Evolutionary conservation across 1,139 yeast species (phyloP).

Genomic region (Zygoascus meyerae): DNA sequence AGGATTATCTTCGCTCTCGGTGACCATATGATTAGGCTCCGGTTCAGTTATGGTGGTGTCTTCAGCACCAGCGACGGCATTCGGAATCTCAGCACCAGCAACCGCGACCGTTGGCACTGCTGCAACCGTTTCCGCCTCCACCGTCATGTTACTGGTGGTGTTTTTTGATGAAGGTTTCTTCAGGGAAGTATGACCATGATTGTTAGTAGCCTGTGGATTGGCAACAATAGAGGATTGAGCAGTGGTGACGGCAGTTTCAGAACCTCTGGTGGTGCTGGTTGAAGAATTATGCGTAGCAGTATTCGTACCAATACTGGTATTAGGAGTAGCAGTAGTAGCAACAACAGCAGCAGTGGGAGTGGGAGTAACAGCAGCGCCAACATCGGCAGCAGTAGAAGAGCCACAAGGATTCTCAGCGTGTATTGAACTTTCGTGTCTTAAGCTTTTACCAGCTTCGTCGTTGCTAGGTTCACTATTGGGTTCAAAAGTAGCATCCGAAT

Average conservation of each 20-base stretch:
- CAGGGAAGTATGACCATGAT: neutral
- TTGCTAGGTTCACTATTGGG: too few relatives aligned
- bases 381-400: neutral
- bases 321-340: neutral
- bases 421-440: too few relatives aligned
- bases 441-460: too few relatives aligned
- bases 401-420: neutral
- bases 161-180: conserved; percentile 5
- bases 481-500: too few relatives aligned
- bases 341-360: conserved; percentile 10
- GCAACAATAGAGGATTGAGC: conserved; percentile 9
- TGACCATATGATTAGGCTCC: neutral
- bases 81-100: conserved; percentile 20
- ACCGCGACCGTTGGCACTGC: conserved; percentile 35
- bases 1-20: neutral
- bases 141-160: conserved; percentile 30
- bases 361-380: conserved; percentile 5
- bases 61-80: neutral
- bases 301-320: too few relatives aligned
- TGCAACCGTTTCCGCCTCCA: conserved; percentile 40
- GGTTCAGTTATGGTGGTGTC: neutral
- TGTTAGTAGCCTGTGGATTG: neutral
- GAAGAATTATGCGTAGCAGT: neutral
- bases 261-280: neutral
- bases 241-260: conserved; percentile 6